phyloP scores from a whole-genome alignment of 1,284 basidiomycete genomes.

The Melampsora medusae region DNA sequence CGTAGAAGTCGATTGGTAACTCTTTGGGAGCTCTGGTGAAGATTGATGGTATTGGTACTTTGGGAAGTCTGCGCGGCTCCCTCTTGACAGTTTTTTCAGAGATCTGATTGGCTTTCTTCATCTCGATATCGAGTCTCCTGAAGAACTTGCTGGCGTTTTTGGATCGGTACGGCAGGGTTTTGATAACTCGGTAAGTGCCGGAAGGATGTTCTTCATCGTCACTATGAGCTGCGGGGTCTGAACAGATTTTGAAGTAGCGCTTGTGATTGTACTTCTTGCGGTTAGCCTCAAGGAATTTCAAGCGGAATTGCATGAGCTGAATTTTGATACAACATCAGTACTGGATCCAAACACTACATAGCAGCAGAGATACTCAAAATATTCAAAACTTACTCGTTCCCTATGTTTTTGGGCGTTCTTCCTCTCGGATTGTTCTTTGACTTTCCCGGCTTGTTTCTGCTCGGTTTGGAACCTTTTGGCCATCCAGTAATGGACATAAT shows the following conservation, averaged over 20 bases:
- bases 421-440: not conserved
- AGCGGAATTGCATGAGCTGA: not conserved
- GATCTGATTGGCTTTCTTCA: slow-evolving; percentile 9
- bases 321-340: not conserved
- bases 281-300: not conserved
- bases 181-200: slow-evolving; percentile 8
- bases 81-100: not conserved
- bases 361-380: not conserved
- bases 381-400: not conserved
- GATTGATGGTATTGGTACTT: not conserved
- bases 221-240: slow-evolving; percentile 4
- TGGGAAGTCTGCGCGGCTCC: slow-evolving; percentile 10
- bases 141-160: slow-evolving; percentile 24
- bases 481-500: slow-evolving; percentile 5
- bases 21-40: slow-evolving; percentile 13
- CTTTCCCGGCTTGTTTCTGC: not conserved
- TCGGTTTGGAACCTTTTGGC: slow-evolving; percentile 19
- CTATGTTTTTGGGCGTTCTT: not conserved
- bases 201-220: slow-evolving; percentile 6
- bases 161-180: slow-evolving; percentile 20
- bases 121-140: not conserved
- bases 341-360: not conserved
- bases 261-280: not conserved
- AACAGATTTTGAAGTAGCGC: slow-evolving; percentile 10
- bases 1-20: slow-evolving; percentile 26